Conservation (phyloP, 768 basidiomycete species). For the Strobilomyces echinocephalus region DNA sequence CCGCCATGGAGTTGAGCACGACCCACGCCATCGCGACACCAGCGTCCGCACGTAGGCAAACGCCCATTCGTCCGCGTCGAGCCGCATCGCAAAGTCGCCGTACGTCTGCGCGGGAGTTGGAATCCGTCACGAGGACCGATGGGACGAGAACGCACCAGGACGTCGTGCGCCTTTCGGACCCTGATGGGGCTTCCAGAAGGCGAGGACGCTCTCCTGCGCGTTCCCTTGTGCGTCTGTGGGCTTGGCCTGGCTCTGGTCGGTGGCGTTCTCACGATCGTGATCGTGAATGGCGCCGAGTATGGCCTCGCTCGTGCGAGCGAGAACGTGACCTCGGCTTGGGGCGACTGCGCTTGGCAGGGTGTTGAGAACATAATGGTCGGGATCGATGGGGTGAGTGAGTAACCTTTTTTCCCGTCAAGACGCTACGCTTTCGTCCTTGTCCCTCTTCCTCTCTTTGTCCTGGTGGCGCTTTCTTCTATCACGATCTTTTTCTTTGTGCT, state of each 20-base stretch:
- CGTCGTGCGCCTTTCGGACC: slow-evolving; percentile 49
- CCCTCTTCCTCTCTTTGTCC: slow-evolving; percentile 32
- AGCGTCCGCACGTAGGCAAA: slow-evolving; percentile 48
- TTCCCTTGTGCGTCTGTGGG: neutral
- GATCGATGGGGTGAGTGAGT: neutral
- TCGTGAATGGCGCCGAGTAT: slow-evolving; percentile 12
- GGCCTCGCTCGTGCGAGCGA: slow-evolving; percentile 14
- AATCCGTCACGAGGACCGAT: too few relatives aligned
- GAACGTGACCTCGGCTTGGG: slow-evolving; percentile 21
- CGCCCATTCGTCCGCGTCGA: slow-evolving; percentile 42
- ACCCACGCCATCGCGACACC: slow-evolving; percentile 33
- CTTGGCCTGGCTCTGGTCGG: neutral
- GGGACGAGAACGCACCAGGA: slow-evolving; percentile 43
- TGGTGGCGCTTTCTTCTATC: slow-evolving; percentile 38
- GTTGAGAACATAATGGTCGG: neutral
- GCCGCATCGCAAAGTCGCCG: slow-evolving; percentile 54
- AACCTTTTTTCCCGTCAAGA: slow-evolving; percentile 62
- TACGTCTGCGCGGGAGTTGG: slow-evolving; percentile 40
- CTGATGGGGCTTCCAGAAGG: slow-evolving; percentile 60
- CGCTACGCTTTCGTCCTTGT: slow-evolving; percentile 49
- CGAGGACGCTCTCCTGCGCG: slow-evolving; percentile 42
- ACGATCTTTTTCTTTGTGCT: slow-evolving; percentile 25
- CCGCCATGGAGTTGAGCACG: slow-evolving; percentile 44
- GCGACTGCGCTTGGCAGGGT: slow-evolving; percentile 12
- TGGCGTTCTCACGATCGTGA: slow-evolving; percentile 44